phyloP scores from a whole-genome alignment of 164 flowering plant species.

The Stephania japonica region DNA sequence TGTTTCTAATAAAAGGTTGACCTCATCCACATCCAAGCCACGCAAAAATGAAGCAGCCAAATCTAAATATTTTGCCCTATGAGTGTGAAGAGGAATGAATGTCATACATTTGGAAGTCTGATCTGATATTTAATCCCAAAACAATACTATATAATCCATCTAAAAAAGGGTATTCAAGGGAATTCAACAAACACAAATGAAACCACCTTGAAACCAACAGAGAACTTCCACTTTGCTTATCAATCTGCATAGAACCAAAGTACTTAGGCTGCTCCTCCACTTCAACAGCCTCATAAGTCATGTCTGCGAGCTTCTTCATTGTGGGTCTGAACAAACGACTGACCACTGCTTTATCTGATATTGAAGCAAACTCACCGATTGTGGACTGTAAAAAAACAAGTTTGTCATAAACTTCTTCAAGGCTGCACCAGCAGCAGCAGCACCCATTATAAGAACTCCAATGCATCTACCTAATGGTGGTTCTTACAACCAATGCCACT shows the following conservation, averaged over 20 bases:
- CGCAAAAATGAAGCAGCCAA: constrained; percentile 75
- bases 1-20: constrained; percentile 46
- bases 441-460: not conserved
- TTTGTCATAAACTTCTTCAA: not conserved
- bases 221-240: constrained; percentile 31
- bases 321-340: constrained; percentile 36
- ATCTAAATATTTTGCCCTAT: constrained; percentile 75
- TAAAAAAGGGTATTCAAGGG: not conserved
- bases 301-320: constrained; percentile 56
- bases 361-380: constrained; percentile 74
- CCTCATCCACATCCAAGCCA: constrained; percentile 53
- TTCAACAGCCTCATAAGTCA: constrained; percentile 45
- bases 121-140: not conserved
- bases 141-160: not conserved
- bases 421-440: not conserved
- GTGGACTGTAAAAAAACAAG: constrained; percentile 44
- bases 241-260: constrained; percentile 54
- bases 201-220: constrained; percentile 41
- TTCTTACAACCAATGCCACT: too few species aligned
- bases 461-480: not conserved
- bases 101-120: not conserved
- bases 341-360: constrained; percentile 55
- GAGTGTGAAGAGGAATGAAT: constrained; percentile 1
- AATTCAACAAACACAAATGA: not conserved
- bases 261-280: constrained; percentile 24